phyloP scores from a whole-genome alignment of 2,329 filamentous ascomycete genomes.

The Epichloe glyceriae region DNA sequence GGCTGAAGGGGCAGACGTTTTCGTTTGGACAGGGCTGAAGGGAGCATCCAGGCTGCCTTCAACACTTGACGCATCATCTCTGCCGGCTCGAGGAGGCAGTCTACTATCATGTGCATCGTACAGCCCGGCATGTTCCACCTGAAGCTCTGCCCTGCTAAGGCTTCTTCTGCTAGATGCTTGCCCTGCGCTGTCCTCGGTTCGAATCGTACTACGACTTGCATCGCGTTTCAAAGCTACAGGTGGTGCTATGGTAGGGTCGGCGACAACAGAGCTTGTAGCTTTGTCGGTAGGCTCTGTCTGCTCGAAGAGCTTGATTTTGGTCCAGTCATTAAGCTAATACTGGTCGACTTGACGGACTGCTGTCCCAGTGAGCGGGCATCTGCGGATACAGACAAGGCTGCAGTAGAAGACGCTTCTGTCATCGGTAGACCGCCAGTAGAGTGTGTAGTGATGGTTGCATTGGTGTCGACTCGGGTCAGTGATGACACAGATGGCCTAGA shows the following conservation, averaged over 20 bases:
- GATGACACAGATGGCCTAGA: conserved; percentile 29
- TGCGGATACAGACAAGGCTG: conserved; percentile 16
- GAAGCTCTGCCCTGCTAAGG: conserved; percentile 29
- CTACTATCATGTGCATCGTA: conserved; percentile 27
- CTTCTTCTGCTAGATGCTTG: conserved; percentile 27
- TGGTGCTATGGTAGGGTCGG: conserved; percentile 32
- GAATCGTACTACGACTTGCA: conserved; percentile 26
- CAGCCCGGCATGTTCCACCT: conserved; percentile 21
- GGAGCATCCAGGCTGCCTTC: conserved; percentile 33
- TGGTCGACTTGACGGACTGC: conserved; percentile 34
- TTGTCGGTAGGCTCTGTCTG: conserved; percentile 28
- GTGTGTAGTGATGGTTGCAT: conserved; percentile 16
- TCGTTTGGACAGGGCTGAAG: conserved; percentile 25
- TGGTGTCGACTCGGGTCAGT: conserved; percentile 28
- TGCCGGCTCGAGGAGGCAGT: conserved; percentile 20
- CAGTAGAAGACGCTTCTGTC: conserved; percentile 26
- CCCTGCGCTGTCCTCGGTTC: conserved; percentile 30
- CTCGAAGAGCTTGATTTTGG: conserved; percentile 29
- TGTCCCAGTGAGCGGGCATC: conserved; percentile 29
- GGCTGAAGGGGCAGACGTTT: conserved; percentile 17
- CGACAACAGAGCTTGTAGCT: conserved; percentile 27
- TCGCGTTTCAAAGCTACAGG: conserved; percentile 39
- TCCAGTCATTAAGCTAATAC: conserved; percentile 31
- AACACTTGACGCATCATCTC: conserved; percentile 31
- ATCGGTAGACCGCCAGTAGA: conserved; percentile 18